Conservation (phyloP, 2,329 filamentous ascomycete species). For the Lomentospora prolificans region DNA sequence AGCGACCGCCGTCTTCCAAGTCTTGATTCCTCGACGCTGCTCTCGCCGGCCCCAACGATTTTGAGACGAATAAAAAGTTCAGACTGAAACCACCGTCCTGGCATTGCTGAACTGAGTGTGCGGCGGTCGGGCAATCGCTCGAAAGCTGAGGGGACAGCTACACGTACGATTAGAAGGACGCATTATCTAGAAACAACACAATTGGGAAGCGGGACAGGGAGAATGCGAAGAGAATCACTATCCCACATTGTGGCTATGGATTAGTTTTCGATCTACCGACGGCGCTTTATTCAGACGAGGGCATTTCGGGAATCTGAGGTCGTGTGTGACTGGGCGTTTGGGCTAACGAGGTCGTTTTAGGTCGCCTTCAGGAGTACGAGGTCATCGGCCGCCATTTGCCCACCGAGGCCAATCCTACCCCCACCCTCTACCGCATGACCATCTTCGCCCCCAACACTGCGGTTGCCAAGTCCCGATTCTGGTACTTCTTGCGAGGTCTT, state of each 20-base stretch:
- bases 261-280: no score
- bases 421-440: conserved; percentile 99
- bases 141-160: background rate
- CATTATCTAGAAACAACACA: no score
- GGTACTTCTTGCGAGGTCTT: conserved; percentile 99
- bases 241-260: no score
- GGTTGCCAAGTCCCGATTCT: conserved; percentile 99
- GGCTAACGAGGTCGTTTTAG: conserved; percentile 40
- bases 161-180: no score
- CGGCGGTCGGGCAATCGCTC: background rate
- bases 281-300: no score
- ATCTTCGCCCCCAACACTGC: conserved; percentile 98
- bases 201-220: no score
- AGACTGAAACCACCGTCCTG: no score
- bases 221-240: background rate
- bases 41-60: background rate
- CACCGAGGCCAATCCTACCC: conserved; percentile 91
- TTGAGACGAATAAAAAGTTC: no score
- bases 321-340: background rate
- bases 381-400: conserved; percentile 99
- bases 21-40: background rate
- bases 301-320: no score
- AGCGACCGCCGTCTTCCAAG: background rate
- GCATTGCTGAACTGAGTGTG: background rate
- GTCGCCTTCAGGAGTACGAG: conserved; percentile 99